These are phyloP conservation scores for Pseudofabraea citricarpa DNA, from an alignment of 2,329 filamentous ascomycete genomes.

Conservation along the genomic window DNA sequence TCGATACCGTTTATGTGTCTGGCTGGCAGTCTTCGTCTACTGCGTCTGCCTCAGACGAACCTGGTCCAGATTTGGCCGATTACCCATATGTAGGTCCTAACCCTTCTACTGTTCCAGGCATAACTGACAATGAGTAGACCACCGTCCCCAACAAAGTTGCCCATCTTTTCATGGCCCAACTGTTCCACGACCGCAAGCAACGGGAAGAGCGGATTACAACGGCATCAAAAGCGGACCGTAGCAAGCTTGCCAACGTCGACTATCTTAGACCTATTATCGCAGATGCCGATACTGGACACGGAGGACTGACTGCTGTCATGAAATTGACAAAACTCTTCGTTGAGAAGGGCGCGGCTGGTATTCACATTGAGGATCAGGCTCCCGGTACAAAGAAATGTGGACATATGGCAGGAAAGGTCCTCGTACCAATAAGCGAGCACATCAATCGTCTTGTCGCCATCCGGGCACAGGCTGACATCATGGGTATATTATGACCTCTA, in stretches of 20 bases:
- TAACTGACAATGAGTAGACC: slow-evolving; percentile 50
- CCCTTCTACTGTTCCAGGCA: not conserved
- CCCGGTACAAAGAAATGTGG: slow-evolving; percentile 99
- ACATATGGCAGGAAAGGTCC: slow-evolving; percentile 97
- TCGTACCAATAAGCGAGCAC: slow-evolving; percentile 95
- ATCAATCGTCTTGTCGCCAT: slow-evolving; percentile 97
- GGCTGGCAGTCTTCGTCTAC: slow-evolving; percentile 99
- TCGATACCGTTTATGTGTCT: slow-evolving; percentile 97
- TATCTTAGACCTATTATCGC: slow-evolving; percentile 95
- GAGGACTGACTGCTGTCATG: slow-evolving; percentile 97
- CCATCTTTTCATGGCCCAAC: slow-evolving; percentile 96
- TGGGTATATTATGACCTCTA: too few species aligned
- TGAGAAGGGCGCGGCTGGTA: slow-evolving; percentile 93
- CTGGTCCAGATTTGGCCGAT: slow-evolving; percentile 94
- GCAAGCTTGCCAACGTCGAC: slow-evolving; percentile 74
- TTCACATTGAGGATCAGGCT: slow-evolving; percentile 98
- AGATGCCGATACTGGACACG: slow-evolving; percentile 95
- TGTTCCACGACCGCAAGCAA: slow-evolving; percentile 99
- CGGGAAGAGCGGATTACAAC: slow-evolving; percentile 83
- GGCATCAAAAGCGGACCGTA: slow-evolving; percentile 64
- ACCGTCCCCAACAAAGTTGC: slow-evolving; percentile 98
- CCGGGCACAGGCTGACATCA: slow-evolving; percentile 95
- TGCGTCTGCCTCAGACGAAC: slow-evolving; percentile 90
- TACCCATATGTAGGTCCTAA: slow-evolving; percentile 73
- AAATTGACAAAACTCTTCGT: slow-evolving; percentile 98